Evolutionary conservation across 768 basidiomycete species (phyloP), one percentile per base, ranked within the genome.

Genomic region (Paxillus ammoniavirescens): DNA sequence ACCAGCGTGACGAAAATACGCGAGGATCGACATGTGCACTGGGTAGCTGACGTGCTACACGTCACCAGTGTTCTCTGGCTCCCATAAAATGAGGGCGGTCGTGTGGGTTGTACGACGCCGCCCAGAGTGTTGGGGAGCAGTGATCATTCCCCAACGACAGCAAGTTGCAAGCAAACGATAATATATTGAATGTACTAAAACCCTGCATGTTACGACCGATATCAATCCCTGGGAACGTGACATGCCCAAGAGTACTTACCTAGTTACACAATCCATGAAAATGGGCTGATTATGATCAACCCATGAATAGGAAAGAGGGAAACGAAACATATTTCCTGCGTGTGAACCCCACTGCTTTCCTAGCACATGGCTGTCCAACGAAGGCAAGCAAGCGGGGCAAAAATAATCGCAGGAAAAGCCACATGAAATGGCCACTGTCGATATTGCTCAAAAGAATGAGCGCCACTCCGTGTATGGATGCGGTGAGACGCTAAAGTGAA

Each of bases 101-200:
- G 88, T 84, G 86, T 93, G 69, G 72, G 68, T 66, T 62, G 54
- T 70, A 55, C 60, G 62, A 84, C 87, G 87, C 81, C 82, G 84
- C 81, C 87, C 93, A 95, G 93, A 95, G 93, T 96, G 93, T 95
- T 82, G 82, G 81, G 81, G 91, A 96, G 93, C 93, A 67, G 50
- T 26, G 3, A 35, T 28, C 14, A 21, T 5, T 14, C 21, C 60
- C 51, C 28, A 51, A 18, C 23, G 4, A 49, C 5, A 12, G 50
- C 2, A 42, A 13, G 47, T 8, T 35, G 35, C 35, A 45, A 13
- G 17, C 2, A 47, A 42, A 50, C 2, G 36, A 35, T 26, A 42
- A n/a, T 54, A 3, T 52, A 52, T 53, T 15, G 30, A 9, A 52
- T 44, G 18, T 38, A 38, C 30, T 26, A 18, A 33, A 26, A 40